Evolutionary conservation across 352 stramenopile genomes (phyloP), one percentile per base, ranked within the genome.

Genomic region (Phytophthora citrophthora): DNA sequence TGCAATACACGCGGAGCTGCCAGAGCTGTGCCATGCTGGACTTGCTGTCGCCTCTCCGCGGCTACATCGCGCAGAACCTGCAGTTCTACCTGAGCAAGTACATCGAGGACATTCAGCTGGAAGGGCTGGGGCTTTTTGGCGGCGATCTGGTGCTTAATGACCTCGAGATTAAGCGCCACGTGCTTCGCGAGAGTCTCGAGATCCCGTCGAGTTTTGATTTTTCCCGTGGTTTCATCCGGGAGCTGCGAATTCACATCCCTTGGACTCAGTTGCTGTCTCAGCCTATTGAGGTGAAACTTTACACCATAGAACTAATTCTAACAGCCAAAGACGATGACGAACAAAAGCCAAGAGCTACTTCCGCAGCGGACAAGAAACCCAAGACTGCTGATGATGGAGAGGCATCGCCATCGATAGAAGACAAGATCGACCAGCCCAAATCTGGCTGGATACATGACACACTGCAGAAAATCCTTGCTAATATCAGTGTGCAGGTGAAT

Each of bases 61-160:
- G 86, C 27, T 94, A 94, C 68, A 90, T 96, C 59, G 86, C 88
- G 56, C 88, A 96, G 72, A 96, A 77, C 34, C 75, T 96, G 53
- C 88, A 96, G 72, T 94, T 92, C 59, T 94, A 94, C 58, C 66
- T 96, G 39, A 88, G 85, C 80, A 96, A 94, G 68, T 96, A 96
- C 80, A 91, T 96, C 49, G 84, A 96, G 62, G 86, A 86, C 72
- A 96, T 96, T 49, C 84, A 94, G 50, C 74, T 96, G 47, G 88
- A 96, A 63, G 83, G 88, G 5, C 69, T 96, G 32, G 88, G 88
- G 44, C 70, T 96, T 43, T 96, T 96, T 48, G 88, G 88, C 16
- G 86, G 83, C 44, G 88, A 96, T 50, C 71, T 96, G 40, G 86
- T 96, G 65, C 83, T 94, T 23, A 96, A 96, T 55, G 85, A 96